Evolutionary conservation across 2,329 filamentous ascomycete species (phyloP).

Genomic region (Knufia fluminis): DNA sequence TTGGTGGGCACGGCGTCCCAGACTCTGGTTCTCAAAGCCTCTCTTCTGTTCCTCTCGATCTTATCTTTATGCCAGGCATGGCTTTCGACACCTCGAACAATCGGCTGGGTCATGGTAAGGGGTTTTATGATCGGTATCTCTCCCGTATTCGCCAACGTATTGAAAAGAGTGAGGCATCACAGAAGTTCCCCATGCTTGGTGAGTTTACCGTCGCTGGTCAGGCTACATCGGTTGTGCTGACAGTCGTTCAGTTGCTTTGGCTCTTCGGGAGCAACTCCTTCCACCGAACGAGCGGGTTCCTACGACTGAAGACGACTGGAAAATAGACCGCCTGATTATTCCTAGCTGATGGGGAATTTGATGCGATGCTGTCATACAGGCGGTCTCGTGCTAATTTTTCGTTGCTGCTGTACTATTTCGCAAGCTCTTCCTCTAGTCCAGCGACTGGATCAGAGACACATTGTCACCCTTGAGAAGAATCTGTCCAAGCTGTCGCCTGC

Average conservation of each 20-base stretch:
- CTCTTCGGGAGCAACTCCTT: constrained; percentile 77
- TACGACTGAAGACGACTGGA: constrained; percentile 66
- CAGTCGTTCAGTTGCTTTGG: constrained; percentile 57
- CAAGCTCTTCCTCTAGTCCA: constrained; percentile 26
- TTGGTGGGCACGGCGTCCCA: constrained; percentile 45
- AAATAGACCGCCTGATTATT: constrained; percentile 60
- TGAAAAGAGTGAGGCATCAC: constrained; percentile 19
- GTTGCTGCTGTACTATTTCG: constrained; percentile 9
- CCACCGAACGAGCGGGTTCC: constrained; percentile 57
- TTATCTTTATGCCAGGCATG: constrained; percentile 87
- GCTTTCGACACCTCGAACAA: constrained; percentile 72
- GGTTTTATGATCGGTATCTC: constrained; percentile 94
- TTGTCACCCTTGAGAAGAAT: constrained; percentile 84
- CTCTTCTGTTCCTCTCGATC: constrained; percentile 51
- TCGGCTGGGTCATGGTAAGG: constrained; percentile 85
- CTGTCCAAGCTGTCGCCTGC: constrained; percentile 74
- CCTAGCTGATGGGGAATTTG: constrained; percentile 12
- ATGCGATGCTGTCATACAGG: neutral
- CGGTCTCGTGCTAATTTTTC: neutral
- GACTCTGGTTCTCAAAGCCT: constrained; percentile 17
- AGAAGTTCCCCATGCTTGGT: constrained; percentile 4
- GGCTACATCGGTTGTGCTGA: constrained; percentile 19
- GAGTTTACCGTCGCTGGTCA: constrained; percentile 19
- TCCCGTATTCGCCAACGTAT: constrained; percentile 25
- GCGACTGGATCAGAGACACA: constrained; percentile 65